Base-by-base conservation (phyloP, 306 rosid genomes). In the Pterocarpus santalinus region DNA sequence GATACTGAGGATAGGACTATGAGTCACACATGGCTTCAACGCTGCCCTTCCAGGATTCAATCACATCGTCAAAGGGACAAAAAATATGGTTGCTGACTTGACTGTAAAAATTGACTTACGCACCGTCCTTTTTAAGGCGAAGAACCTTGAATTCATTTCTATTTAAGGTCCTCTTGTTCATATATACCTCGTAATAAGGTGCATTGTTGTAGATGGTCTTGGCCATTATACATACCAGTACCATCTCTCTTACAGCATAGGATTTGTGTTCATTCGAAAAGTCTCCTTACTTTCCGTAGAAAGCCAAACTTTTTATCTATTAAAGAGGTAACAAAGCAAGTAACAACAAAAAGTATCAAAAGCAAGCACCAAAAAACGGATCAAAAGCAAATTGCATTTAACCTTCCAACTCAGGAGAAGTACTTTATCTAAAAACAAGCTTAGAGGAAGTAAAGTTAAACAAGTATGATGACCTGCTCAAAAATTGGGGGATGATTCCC, bases 51-150 rank as follows among this genome's bases (percentile, higher is more conserved):
- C 66, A 16, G 68, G 73, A 57, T 36, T 87, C 69, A 73, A 66
- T 70, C 68, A 9, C 52, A 66, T 66, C 74, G 63, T 35, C 56
- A 72, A 22, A 78, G 56, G 36, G 81, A 79, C 80, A 56, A 84
- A 62, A 33, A 3, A 81, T 75, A 57, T 83, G 35, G 83, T 88
- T 78, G 73, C 81, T 39, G 14, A 41, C 57, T 75, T 28, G 9
- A 69, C 51, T 32, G 38, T 8, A 11, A 28, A 62, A 46, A 85
- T 16, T 35, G 41, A 72, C 11, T 73, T 81, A 22, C 79, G 47
- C 10, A 43, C 6, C 84, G 74, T 79, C 63, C 58, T 5, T 35
- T 32, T 43, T 44, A 34, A n/a, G 66, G 7, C 8, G 15, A 46
- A 34, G 30, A 55, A 22, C 30, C 64, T 49, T n/a, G n/a, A 22